phyloP scores from a whole-genome alignment of 768 basidiomycete species.

The Boletus subcaerulescens region DNA sequence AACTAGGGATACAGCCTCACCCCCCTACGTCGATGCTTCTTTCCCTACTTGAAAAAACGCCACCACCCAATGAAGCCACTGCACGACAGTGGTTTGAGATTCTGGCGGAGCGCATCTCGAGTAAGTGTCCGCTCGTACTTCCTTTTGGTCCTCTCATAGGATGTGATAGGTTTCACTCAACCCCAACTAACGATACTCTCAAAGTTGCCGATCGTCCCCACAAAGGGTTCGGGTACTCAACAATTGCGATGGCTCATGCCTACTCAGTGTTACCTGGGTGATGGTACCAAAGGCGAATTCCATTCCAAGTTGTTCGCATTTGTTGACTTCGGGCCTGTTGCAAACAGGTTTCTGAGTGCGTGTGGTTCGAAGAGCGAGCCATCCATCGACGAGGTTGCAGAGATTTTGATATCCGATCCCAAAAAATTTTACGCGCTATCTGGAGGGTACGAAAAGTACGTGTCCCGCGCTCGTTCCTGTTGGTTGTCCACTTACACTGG shows the following conservation, averaged over 20 bases:
- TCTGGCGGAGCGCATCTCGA: slow-evolving; percentile 58
- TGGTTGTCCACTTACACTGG: background rate
- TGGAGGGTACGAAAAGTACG: slow-evolving; percentile 67
- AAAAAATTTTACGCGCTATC: slow-evolving; percentile 67
- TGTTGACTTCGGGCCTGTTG: slow-evolving; percentile 80
- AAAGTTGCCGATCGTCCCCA: slow-evolving; percentile 64
- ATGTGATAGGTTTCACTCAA: slow-evolving; percentile 51
- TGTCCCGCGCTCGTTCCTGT: background rate
- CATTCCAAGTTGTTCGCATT: slow-evolving; percentile 84
- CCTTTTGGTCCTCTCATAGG: background rate
- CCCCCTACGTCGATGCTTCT: slow-evolving; percentile 65
- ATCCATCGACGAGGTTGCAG: slow-evolving; percentile 76
- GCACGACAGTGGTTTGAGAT: slow-evolving; percentile 69
- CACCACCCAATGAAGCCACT: slow-evolving; percentile 50
- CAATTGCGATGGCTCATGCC: slow-evolving; percentile 52
- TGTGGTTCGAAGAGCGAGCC: slow-evolving; percentile 90
- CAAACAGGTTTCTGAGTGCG: slow-evolving; percentile 80
- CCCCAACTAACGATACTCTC: slow-evolving; percentile 57
- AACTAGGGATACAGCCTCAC: slow-evolving; percentile 67
- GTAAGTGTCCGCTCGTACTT: slow-evolving; percentile 36
- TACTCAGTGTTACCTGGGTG: slow-evolving; percentile 66
- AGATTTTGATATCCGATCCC: slow-evolving; percentile 67
- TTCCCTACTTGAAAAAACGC: slow-evolving; percentile 52
- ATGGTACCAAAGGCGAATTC: slow-evolving; percentile 50
- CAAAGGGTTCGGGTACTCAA: slow-evolving; percentile 33